Evolutionary conservation across 75 land plant species (phyloP), one percentile per base, ranked within the genome.

Genomic region (Sequoiadendron giganteum): DNA sequence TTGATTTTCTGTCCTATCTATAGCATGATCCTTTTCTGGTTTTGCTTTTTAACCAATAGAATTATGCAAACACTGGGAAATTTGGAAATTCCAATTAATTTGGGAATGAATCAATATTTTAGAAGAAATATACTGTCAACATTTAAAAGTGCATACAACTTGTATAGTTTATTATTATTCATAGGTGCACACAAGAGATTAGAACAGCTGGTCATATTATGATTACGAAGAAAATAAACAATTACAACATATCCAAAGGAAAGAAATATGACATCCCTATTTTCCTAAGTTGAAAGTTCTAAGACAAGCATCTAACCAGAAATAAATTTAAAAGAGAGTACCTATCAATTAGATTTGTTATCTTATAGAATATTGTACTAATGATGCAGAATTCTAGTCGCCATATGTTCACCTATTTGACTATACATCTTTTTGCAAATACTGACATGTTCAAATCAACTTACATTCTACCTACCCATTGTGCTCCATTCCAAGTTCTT

Each of bases 401-500:
- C 65, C 65, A 58, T 4, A 52, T 58, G 6, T 4, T 58, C 21
- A 18, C 25, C 65, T 65, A 65, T 78, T 77, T 78, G 6, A 78
- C 5, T 38, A 25, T 81, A 39, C 30, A 45, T 45, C 47, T 42
- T 81, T 47, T 10, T 47, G 32, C 48, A 82, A 47, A 45, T 82
- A n/a, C 47, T 45, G 10, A 47, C 11, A 42, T 79, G 82, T 47
- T 82, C 30, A 28, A 82, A 47, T 82, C 52, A 82, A 47, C 84
- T 82, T 75, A 28, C 70, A 86, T 72, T 34, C 38, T 77, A 80
- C 91, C 54, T 88, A 98, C 99, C 99, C 96, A 87, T 97, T 98
- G 84, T 98, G 99, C 85, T 98, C 97, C 55, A 94, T 89, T 36
- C 99, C 99, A 89, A 98, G 95, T 73, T 98, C 99, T 92, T 97